Base-by-base conservation (phyloP, 768 basidiomycete species). In the Calocera viscosa region DNA sequence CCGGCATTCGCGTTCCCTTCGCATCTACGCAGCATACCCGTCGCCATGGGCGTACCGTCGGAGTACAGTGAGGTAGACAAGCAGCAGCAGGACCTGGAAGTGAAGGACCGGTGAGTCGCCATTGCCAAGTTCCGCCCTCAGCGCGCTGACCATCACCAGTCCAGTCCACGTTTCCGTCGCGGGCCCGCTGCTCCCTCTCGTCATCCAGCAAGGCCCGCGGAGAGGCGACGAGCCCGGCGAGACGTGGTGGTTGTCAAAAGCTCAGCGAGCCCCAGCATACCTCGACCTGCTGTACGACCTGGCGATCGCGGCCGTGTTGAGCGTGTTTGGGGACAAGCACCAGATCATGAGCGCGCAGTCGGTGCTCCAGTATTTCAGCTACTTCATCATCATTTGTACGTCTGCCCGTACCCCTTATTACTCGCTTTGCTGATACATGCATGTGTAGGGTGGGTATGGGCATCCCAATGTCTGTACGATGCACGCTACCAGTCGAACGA, bases 391-490 rank as follows among this genome's bases (percentile, higher is more conserved):
- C 43, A 47, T 19, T 19, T 47, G 43, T 47, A 19, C 43, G 43
- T 19, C 19, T 47, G 43, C 19, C 43, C 24, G 7, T n/a, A n/a
- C n/a, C n/a, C n/a, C n/a, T n/a, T n/a, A n/a, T n/a, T n/a, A n/a
- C n/a, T n/a, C n/a, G n/a, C n/a, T n/a, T n/a, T 47, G 43, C 43
- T 47, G 43, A 47, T 19, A 5, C 5, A 47, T 5, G 24, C n/a
- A n/a, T n/a, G 19, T 47, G 43, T 47, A 47, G 43, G 65, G 49
- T 66, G 65, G 65, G 40, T 66, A 34, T 66, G 65, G 65, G 65
- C 65, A 3, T 49, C 41, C 40, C 65, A 66, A 53, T 39, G 39
- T 5, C 34, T 34, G 32, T 66, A 66, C 65, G 49, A 53, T 43
- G 28, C 47, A 24, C 65, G 49, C 8, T 66, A 47, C 34, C 40